A percentile compares a stretch with the other conserved stretches of the same genome.
Evolutionary conservation across 2,329 filamentous ascomycete species (phyloP).

Genomic region (Exophiala sp.): DNA sequence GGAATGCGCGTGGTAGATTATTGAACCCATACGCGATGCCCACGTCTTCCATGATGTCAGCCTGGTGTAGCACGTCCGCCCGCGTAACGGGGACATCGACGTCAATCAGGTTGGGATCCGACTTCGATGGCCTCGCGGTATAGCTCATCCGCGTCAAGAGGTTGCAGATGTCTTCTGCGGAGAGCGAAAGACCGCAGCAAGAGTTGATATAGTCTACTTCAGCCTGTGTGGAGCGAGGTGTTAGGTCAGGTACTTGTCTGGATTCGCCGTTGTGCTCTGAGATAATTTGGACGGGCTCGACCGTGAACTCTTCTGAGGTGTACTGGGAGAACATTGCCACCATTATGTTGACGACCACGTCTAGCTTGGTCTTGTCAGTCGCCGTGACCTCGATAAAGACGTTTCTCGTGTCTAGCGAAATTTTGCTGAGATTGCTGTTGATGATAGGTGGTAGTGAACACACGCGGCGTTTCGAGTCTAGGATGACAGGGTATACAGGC

Average conservation of each 20-base stretch:
- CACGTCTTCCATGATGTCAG: conserved; percentile 97
- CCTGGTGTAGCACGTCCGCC: conserved; percentile 92
- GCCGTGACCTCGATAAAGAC: conserved; percentile 97
- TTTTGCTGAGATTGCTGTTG: conserved; percentile 96
- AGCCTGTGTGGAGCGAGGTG: conserved; percentile 71
- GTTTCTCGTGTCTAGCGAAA: conserved; percentile 84
- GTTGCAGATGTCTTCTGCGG: conserved; percentile 70
- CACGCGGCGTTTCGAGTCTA: conserved; percentile 79
- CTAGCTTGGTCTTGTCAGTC: conserved; percentile 91
- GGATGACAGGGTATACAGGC: conserved; percentile 92
- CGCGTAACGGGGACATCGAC: conserved; percentile 83
- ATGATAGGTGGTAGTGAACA: conserved; percentile 97
- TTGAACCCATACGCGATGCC: conserved; percentile 98
- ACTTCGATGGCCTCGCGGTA: conserved; percentile 69
- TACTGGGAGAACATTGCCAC: conserved; percentile 97
- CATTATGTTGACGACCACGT: conserved; percentile 92
- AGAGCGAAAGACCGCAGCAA: conserved; percentile 78
- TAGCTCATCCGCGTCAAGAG: conserved; percentile 88
- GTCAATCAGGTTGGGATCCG: conserved; percentile 68
- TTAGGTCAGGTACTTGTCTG: conserved; percentile 74
- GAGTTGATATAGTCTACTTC: conserved; percentile 92
- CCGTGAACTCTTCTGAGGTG: conserved; percentile 80
- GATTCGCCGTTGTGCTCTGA: conserved; percentile 87
- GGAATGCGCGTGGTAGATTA: conserved; percentile 81
- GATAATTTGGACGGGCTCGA: conserved; percentile 89